Evolutionary conservation across 352 stramenopile genomes (phyloP), one percentile per base, ranked within the genome.

Genomic region (Phytophthora sp.): DNA sequence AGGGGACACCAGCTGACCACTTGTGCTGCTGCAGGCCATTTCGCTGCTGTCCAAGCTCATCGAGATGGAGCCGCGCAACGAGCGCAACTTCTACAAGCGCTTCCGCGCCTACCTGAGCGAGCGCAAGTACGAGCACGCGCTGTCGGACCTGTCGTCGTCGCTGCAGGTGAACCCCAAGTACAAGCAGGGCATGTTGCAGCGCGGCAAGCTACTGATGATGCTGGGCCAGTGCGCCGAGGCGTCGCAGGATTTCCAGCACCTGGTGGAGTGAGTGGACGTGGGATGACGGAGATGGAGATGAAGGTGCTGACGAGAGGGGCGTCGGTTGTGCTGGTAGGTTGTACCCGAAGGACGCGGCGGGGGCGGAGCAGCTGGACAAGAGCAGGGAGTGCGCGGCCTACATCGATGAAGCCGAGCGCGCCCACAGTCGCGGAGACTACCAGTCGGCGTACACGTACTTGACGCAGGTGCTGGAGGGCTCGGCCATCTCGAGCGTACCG

Each of bases 31-130:
- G 5, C 26, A 91, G 82, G 83, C 85, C 31, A 91, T 92, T 49
- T 79, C 80, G 54, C 72, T 94, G 32, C 71, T 91, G 15, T 89
- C 85, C 32, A 91, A 91, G 70, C 69, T 92, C 26, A 92, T 94
- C 45, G 81, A 92, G 55, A 49, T 92, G 21, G 85, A 94, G 45
- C 83, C 85, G 8, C 76, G 35, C 49, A 92, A 92, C 61, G 85
- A 94, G 57, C 82, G 84, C 57, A 88, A 92, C 60, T 90, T 91
- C 39, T 94, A 92, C 81, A 92, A 94, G 76, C 75, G 85, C 21
- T 94, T 87, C 49, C 85, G 85, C 34, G 85, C 82, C 11, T 94
- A 94, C 58, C 58, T 94, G 50, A 91, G 81, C 51, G 82, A 94
- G 58, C 75, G 85, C 65, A 94, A 94, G 71, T 94, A 92, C 54